A percentile compares a stretch with the other conserved stretches of the same genome.
Evolutionary conservation across 2,329 filamentous ascomycete species (phyloP).

Genomic region (Pseudohalonectria lignicola): DNA sequence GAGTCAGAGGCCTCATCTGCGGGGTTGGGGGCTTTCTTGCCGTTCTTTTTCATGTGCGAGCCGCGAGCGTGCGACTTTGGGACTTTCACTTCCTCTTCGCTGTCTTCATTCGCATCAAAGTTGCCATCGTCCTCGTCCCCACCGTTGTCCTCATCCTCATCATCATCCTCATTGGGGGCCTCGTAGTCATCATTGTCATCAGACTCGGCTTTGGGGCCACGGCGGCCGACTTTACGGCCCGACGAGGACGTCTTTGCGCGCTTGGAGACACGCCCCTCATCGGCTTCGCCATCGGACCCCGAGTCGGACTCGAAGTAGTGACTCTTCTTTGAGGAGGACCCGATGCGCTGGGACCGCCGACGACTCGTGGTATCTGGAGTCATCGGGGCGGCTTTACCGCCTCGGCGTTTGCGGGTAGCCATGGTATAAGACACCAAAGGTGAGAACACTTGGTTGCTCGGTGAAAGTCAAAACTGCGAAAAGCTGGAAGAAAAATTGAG

Average conservation of each 20-base stretch:
- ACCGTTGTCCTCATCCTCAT: constrained; percentile 8
- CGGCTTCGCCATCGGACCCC: constrained; percentile 6
- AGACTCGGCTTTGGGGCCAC: constrained; percentile 2
- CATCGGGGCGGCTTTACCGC: constrained; percentile 12
- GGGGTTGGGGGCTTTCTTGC: constrained; percentile 26
- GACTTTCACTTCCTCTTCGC: constrained; percentile 14
- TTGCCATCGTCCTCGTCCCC: constrained; percentile 9
- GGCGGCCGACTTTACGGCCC: neutral
- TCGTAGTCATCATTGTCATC: constrained; percentile 9
- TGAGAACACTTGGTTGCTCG: constrained; percentile 1
- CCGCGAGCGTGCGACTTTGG: too few species aligned
- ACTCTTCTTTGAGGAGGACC: constrained; percentile 32
- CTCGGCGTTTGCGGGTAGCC: constrained; percentile 27
- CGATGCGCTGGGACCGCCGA: constrained; percentile 36
- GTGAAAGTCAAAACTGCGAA: too few species aligned
- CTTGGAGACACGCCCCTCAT: constrained; percentile 4
- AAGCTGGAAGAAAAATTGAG: too few species aligned
- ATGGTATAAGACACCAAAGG: constrained; percentile 14
- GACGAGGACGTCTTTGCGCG: constrained; percentile 4
- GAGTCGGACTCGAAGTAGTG: constrained; percentile 35
- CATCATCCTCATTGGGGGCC: constrained; percentile 11
- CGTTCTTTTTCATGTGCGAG: constrained; percentile 17
- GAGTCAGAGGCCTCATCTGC: constrained; percentile 21
- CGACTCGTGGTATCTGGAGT: constrained; percentile 18
- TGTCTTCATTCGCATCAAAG: constrained; percentile 13